Evolutionary conservation across 2,329 filamentous ascomycete species (phyloP).

Genomic region (Alternaria novae-zelandiae): DNA sequence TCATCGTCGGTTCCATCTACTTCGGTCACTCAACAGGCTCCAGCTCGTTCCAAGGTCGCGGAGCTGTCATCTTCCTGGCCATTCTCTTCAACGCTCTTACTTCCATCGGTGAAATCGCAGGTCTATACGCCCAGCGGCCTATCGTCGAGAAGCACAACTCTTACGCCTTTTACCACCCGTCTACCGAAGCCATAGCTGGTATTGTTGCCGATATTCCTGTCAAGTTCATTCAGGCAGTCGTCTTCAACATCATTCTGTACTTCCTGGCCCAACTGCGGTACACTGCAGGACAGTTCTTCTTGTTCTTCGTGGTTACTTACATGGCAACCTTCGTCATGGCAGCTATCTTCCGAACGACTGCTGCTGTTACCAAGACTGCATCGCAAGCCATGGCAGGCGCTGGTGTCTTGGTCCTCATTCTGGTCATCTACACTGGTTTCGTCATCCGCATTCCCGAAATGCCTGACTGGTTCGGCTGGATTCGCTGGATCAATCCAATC

Average conservation of each 20-base stretch:
- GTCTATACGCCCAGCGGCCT: constrained; percentile 79
- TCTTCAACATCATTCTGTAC: constrained; percentile 82
- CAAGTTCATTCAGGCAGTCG: constrained; percentile 72
- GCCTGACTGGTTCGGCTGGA: constrained; percentile 50
- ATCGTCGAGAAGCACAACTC: constrained; percentile 89
- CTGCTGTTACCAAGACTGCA: constrained; percentile 71
- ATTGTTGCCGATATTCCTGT: constrained; percentile 85
- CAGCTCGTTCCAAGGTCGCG: constrained; percentile 60
- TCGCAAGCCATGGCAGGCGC: constrained; percentile 63
- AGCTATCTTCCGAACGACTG: constrained; percentile 82
- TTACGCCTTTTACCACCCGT: constrained; percentile 88
- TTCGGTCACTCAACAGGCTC: constrained; percentile 60
- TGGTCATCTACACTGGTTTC: constrained; percentile 73
- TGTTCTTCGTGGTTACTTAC: constrained; percentile 69
- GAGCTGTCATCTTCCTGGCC: constrained; percentile 66
- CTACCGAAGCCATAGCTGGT: constrained; percentile 80
- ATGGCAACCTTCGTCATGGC: constrained; percentile 72
- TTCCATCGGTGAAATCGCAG: constrained; percentile 60
- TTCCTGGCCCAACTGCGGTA: constrained; percentile 83
- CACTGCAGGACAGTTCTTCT: constrained; percentile 78
- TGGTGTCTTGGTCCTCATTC: constrained; percentile 64
- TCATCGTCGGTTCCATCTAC: constrained; percentile 69
- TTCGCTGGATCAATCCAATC: constrained; percentile 72
- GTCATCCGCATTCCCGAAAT: constrained; percentile 69
- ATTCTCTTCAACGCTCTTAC: constrained; percentile 65